Base-by-base conservation (phyloP, 495 filamentous ascomycete species). In the Aspergillus conjunctus region DNA sequence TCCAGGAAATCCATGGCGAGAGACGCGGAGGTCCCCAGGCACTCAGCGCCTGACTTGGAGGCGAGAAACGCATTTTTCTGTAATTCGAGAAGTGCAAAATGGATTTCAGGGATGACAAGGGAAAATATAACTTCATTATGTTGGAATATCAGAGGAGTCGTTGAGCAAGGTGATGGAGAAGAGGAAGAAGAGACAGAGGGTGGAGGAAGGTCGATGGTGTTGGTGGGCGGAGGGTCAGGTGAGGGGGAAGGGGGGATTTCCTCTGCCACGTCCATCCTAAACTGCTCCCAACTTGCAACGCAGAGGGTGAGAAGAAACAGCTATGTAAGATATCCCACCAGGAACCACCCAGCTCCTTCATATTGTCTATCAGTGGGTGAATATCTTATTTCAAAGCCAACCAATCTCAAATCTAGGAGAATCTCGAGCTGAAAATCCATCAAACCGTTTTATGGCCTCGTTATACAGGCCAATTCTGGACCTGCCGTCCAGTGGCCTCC, bases 201-300 rank as follows among this genome's bases (percentile, higher is more conserved):
- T 44, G 59, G 11, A 59, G 52, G 26, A 32, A 7, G 37, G 11
- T n/a, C 12, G 11, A 11, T 17, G 33, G 51, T 30, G 15, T 43
- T 11, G 21, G 20, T 41, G 48, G 58, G 30, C 33, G 51, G 37
- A 9, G 55, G 51, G 44, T 59, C 59, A 59, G 50, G 55, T 48
- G 58, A 44, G 10, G 11, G 20, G 4, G 26, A 26, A 26, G 46
- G 12, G 17, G 41, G 43, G 2, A 12, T 9, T 17, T 43, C 53
- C 51, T 54, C 62, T 54, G 30, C 62, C 54, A 54, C 32, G 30
- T 37, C 50, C 60, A 62, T 62, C 39, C 53, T 54, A 54, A 54
- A 26, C 31, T 58, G 21, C 30, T 54, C 54, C 48, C 39, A 39
- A 18, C 15, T 20, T 15, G 39, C 33, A 37, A 17, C 49, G 20